Evolutionary conservation across 306 rosid genomes (phyloP).

Genomic region (Lathyrus oleraceus): DNA sequence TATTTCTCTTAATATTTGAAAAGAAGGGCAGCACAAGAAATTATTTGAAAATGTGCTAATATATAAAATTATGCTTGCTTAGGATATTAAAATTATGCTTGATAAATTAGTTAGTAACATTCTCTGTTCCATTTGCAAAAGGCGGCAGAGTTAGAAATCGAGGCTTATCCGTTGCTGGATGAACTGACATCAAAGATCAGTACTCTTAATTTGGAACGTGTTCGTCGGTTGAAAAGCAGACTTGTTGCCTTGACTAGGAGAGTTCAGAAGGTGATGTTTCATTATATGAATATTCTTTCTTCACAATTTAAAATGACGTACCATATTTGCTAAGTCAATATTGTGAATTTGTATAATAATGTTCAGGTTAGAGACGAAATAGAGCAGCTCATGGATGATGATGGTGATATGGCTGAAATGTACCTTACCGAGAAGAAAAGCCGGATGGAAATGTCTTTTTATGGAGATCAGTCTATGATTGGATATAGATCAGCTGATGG

Average conservation of each 20-base stretch:
- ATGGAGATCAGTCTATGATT: slow-evolving; percentile 77
- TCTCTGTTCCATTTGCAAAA: slow-evolving; percentile 41
- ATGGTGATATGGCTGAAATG: slow-evolving; percentile 99
- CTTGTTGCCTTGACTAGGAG: slow-evolving; percentile 97
- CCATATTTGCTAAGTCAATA: slow-evolving; percentile 4
- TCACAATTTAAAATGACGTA: slow-evolving; percentile 28
- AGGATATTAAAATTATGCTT: too few species aligned
- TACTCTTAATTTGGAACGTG: slow-evolving; percentile 97
- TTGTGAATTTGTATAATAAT: slow-evolving; percentile 33
- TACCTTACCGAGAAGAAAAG: slow-evolving; percentile 95
- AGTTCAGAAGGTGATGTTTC: slow-evolving; percentile 84
- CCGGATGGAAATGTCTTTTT: slow-evolving; percentile 77
- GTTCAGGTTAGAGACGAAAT: slow-evolving; percentile 96
- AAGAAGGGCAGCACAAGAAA: not conserved
- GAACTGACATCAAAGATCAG: slow-evolving; percentile 97
- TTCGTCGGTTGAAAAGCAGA: slow-evolving; percentile 94
- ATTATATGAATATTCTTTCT: slow-evolving; percentile 33
- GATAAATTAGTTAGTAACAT: slow-evolving; percentile 36
- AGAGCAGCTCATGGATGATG: slow-evolving; percentile 99
- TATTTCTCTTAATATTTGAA: slow-evolving; percentile 25
- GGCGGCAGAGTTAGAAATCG: slow-evolving; percentile 98
- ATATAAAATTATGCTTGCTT: slow-evolving; percentile 11
- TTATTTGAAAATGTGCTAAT: not conserved
- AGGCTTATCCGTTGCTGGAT: slow-evolving; percentile 91
- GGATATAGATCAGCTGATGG: slow-evolving; percentile 78